Percentiles rank a stretch among this genome's conserved stretches.
These are phyloP conservation scores for Fraxinus floribunda DNA, from an alignment of 305 asterid species.

Conservation along the genomic window DNA sequence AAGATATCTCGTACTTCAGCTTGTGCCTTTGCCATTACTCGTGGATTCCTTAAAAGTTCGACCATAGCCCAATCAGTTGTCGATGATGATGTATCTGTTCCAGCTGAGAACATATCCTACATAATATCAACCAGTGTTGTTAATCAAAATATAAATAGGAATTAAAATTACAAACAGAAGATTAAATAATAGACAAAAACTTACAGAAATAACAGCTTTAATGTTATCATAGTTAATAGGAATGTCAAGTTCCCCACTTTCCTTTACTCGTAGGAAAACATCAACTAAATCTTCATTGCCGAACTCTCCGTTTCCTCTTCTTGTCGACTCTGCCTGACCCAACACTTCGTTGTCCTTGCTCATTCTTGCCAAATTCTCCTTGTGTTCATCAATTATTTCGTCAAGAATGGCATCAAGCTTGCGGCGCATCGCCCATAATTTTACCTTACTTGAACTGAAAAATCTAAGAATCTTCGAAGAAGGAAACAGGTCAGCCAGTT, in stretches of 20 bases:
- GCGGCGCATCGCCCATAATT: not conserved
- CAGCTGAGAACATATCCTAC: slow-evolving; percentile 30
- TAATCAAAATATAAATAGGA: not conserved
- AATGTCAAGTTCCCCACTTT: not conserved
- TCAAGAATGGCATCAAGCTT: not conserved
- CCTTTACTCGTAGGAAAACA: not conserved
- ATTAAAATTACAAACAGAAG: not conserved
- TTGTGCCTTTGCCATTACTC: slow-evolving; percentile 22
- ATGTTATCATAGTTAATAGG: not conserved
- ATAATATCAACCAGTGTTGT: not conserved
- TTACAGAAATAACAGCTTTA: not conserved
- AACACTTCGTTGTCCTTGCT: not conserved
- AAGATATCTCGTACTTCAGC: slow-evolving; percentile 20
- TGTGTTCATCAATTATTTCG: not conserved
- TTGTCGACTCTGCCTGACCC: not conserved
- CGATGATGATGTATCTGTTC: slow-evolving; percentile 31
- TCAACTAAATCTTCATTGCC: not conserved
- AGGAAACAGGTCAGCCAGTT: not conserved
- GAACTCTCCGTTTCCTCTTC: not conserved
- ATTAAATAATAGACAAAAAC: not conserved
- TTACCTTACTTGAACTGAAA: not conserved
- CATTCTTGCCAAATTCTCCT: not conserved
- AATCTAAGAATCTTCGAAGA: not conserved
- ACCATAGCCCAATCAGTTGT: slow-evolving; percentile 25
- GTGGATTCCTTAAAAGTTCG: slow-evolving; percentile 27